These are phyloP conservation scores for Thuidium tamariscinum DNA, from an alignment of 225 moss, liverwort and hornwort genomes.

Conservation along the genomic window DNA sequence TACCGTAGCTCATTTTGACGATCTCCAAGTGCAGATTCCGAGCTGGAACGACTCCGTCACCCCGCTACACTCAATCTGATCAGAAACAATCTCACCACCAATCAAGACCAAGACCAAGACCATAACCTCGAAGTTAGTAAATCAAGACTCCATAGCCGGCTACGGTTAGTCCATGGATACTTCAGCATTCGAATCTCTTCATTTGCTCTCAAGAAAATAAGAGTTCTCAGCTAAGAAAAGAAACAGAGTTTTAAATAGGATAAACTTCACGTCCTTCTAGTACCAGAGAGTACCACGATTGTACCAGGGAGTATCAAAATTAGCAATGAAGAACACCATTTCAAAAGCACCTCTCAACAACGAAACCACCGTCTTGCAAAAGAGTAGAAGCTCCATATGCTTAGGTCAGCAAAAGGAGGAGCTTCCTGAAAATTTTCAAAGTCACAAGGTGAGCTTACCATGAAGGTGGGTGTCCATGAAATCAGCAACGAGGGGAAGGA, in stretches of 20 bases:
- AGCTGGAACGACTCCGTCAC: not conserved
- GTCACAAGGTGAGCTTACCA: not conserved
- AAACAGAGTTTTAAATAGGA: not conserved
- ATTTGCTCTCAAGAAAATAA: not conserved
- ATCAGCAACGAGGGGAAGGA: not conserved
- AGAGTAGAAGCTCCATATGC: not conserved
- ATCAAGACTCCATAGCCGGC: not conserved
- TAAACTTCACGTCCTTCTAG: not conserved
- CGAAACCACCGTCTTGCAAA: not conserved
- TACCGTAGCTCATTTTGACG: constrained; percentile 21
- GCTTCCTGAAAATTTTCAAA: not conserved
- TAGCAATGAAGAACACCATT: not conserved
- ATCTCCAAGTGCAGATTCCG: not conserved
- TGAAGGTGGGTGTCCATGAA: not conserved
- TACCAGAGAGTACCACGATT: not conserved
- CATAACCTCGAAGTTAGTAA: not conserved
- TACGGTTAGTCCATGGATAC: too few species aligned
- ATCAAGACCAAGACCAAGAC: not conserved
- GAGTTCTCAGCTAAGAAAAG: not conserved
- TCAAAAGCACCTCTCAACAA: not conserved
- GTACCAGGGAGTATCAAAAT: not conserved
- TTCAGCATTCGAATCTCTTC: not conserved
- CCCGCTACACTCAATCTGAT: not conserved
- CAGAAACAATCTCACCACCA: not conserved
- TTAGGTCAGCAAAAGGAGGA: not conserved